Evolutionary conservation across 768 basidiomycete genomes (phyloP).

Genomic region (Phaeolepiota aurea): DNA sequence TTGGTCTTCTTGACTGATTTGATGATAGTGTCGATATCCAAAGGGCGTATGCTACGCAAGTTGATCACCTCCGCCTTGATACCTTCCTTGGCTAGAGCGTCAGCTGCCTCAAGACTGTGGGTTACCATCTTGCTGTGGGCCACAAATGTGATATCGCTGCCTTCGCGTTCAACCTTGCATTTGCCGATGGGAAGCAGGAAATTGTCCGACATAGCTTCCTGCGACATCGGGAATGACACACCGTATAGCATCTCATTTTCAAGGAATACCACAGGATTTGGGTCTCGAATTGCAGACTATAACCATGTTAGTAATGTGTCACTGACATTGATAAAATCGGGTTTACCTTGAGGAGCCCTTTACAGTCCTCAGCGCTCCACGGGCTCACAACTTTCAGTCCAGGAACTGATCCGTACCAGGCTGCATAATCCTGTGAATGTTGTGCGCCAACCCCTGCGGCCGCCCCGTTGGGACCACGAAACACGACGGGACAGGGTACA

Average conservation of each 20-base stretch:
- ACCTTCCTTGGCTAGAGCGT: constrained; percentile 88
- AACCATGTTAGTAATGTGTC: not conserved
- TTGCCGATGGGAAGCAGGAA: constrained; percentile 97
- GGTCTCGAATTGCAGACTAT: constrained; percentile 94
- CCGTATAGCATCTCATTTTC: constrained; percentile 99
- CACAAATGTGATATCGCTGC: constrained; percentile 90
- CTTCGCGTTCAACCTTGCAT: constrained; percentile 90
- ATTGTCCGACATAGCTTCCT: constrained; percentile 91
- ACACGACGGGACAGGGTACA: constrained; percentile 96
- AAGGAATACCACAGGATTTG: constrained; percentile 96
- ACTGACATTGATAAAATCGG: constrained; percentile 3
- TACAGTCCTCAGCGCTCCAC: constrained; percentile 99
- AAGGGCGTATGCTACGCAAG: constrained; percentile 88
- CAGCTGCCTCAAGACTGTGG: constrained; percentile 91
- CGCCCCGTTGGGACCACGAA: constrained; percentile 99
- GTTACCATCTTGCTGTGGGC: constrained; percentile 99
- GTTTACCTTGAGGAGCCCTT: constrained; percentile 87
- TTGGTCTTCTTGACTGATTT: constrained; percentile 98
- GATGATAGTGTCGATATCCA: constrained; percentile 97
- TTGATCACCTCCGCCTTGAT: constrained; percentile 98
- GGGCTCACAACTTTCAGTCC: constrained; percentile 97
- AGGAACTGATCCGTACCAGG: constrained; percentile 90
- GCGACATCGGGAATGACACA: constrained; percentile 91
- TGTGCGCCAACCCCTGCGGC: constrained; percentile 95
- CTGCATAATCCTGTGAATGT: constrained; percentile 95